Conservation (phyloP, 2,329 filamentous ascomycete species). For the Scedosporium aurantiacum region DNA sequence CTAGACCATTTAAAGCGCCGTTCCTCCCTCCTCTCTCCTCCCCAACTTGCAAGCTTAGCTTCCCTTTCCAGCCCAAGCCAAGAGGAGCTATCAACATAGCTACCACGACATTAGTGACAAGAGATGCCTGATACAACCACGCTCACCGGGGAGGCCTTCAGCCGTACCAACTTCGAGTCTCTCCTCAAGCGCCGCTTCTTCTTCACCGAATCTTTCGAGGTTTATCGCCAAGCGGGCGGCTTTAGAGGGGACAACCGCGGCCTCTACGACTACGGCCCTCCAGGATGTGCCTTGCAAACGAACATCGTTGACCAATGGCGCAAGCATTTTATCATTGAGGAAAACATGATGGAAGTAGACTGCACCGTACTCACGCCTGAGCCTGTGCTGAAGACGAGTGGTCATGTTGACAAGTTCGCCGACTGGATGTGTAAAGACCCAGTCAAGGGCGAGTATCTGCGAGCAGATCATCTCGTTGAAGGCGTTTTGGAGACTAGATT, state of each 20-base stretch:
- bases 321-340: slow-evolving; percentile 86
- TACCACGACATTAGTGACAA: no score
- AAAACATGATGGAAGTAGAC: slow-evolving; percentile 92
- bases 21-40: no score
- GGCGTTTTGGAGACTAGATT: slow-evolving; percentile 79
- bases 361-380: slow-evolving; percentile 89
- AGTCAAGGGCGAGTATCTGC: slow-evolving; percentile 91
- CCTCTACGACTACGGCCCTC: slow-evolving; percentile 88
- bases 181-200: slow-evolving; percentile 83
- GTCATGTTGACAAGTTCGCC: slow-evolving; percentile 95
- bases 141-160: slow-evolving; percentile 80
- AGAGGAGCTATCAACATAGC: no score
- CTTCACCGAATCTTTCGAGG: slow-evolving; percentile 92
- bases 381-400: slow-evolving; percentile 87
- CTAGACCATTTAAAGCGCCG: no score
- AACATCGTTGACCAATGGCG: slow-evolving; percentile 84
- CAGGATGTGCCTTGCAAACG: slow-evolving; percentile 74
- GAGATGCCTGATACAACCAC: slow-evolving; percentile 43
- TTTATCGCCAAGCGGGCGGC: slow-evolving; percentile 70
- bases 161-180: slow-evolving; percentile 69
- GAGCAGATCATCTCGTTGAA: slow-evolving; percentile 93
- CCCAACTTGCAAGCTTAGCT: no score
- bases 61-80: no score
- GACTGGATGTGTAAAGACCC: slow-evolving; percentile 99
- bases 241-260: slow-evolving; percentile 27